Evolutionary conservation across 2,329 filamentous ascomycete genomes (phyloP).

Genomic region (Furcasterigmium furcatum): DNA sequence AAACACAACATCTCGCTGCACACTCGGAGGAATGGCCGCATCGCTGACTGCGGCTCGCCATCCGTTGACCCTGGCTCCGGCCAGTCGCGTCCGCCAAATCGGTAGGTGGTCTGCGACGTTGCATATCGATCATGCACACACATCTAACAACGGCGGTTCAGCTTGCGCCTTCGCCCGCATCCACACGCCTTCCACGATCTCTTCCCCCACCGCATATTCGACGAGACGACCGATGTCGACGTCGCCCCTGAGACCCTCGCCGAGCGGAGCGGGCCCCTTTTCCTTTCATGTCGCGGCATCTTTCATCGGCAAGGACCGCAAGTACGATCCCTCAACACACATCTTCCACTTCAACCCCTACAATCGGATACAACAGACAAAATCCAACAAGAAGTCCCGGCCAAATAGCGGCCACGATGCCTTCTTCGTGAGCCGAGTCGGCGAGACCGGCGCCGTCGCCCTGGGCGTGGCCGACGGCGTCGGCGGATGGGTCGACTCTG

Average conservation of each 20-base stretch:
- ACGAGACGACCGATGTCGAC: background rate
- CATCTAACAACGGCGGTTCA: background rate
- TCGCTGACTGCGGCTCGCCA: conserved; percentile 1
- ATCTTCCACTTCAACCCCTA: conserved; percentile 71
- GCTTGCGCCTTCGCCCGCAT: background rate
- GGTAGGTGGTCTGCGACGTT: background rate
- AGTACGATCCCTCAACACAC: conserved; percentile 65
- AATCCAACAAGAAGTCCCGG: conserved; percentile 53
- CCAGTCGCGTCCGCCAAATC: background rate
- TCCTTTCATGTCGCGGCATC: conserved; percentile 72
- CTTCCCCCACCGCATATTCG: no score
- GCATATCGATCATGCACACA: background rate
- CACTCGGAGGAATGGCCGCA: conserved; percentile 3
- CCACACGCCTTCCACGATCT: background rate
- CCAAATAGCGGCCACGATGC: conserved; percentile 90
- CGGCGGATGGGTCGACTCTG: conserved; percentile 89
- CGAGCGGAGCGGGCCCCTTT: conserved; percentile 30
- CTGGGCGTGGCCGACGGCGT: conserved; percentile 94
- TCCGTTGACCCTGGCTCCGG: background rate
- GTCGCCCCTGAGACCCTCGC: background rate
- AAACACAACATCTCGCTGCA: background rate
- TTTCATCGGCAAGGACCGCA: conserved; percentile 69
- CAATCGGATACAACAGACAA: conserved; percentile 52
- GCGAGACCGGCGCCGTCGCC: conserved; percentile 67
- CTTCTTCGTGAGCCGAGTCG: conserved; percentile 87